These are phyloP conservation scores for Phytophthora macrochlamydospora DNA, from an alignment of 352 stramenopile species.

Conservation along the genomic window DNA sequence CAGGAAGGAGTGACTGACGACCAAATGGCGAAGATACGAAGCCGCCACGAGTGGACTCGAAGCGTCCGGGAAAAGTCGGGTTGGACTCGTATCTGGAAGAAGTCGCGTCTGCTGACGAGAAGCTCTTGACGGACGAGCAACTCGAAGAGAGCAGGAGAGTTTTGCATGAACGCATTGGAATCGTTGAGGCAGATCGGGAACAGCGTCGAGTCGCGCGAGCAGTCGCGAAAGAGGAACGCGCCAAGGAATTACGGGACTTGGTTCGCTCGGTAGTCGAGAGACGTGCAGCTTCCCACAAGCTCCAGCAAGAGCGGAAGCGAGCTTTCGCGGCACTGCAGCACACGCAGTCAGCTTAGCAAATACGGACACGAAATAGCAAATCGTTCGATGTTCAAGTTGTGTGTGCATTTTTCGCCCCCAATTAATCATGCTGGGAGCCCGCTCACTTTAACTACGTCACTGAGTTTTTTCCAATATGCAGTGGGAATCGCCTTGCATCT, in stretches of 20 bases:
- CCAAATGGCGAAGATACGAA: constrained; percentile 42
- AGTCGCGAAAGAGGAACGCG: constrained; percentile 40
- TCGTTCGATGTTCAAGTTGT: constrained; percentile 2
- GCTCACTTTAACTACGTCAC: constrained; percentile 49
- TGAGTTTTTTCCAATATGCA: constrained; percentile 45
- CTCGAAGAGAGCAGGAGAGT: constrained; percentile 34
- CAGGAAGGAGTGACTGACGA: constrained; percentile 50
- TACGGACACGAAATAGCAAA: constrained; percentile 2
- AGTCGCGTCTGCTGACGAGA: constrained; percentile 13
- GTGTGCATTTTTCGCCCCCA: constrained; percentile 38
- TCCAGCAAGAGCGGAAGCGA: constrained; percentile 35
- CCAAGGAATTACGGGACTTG: constrained; percentile 35
- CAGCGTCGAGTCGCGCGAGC: constrained; percentile 32
- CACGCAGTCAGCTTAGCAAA: constrained; percentile 24
- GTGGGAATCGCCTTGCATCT: constrained; percentile 14
- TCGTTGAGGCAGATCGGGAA: constrained; percentile 30
- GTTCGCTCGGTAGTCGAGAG: constrained; percentile 41
- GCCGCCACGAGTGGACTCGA: constrained; percentile 48
- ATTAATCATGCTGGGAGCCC: constrained; percentile 41
- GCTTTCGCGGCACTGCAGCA: constrained; percentile 21
- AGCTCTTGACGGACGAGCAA: constrained; percentile 28
- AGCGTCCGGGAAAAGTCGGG: constrained; percentile 18
- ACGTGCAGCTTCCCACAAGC: constrained; percentile 39
- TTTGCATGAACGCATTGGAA: constrained; percentile 35
- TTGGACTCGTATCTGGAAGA: constrained; percentile 23